Percentiles rank a stretch among this genome's conserved stretches.
These are phyloP conservation scores for Fusarium anguioides DNA, from an alignment of 2,329 filamentous ascomycete genomes.

Conservation along the genomic window DNA sequence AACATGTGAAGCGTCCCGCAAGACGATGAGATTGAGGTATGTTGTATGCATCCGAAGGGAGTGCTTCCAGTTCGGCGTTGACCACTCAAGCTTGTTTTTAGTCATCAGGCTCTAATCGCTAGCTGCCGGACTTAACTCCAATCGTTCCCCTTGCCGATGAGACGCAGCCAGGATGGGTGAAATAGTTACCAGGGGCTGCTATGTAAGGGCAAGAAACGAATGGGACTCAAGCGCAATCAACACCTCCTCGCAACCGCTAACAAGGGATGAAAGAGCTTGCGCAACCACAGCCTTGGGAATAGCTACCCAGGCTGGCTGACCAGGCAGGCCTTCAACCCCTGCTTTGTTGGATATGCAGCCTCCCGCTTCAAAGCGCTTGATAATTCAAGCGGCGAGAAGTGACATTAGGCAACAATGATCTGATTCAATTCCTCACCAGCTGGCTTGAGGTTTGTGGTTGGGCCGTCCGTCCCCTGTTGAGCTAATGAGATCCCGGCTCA, in stretches of 20 bases:
- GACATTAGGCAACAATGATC: slow-evolving; percentile 13
- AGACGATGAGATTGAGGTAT: slow-evolving; percentile 20
- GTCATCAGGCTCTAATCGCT: background rate
- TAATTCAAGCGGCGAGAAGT: slow-evolving; percentile 3
- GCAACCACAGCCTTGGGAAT: slow-evolving; percentile 33
- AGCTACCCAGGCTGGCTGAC: slow-evolving; percentile 2
- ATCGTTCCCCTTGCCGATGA: slow-evolving; percentile 4
- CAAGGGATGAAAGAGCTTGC: slow-evolving; percentile 35
- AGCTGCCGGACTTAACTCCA: background rate
- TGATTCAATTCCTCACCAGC: slow-evolving; percentile 11
- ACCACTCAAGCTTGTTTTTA: slow-evolving; percentile 11
- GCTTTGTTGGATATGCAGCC: slow-evolving; percentile 40
- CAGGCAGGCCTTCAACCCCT: slow-evolving; percentile 24
- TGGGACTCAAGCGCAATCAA: slow-evolving; percentile 13
- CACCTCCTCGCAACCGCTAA: slow-evolving; percentile 28
- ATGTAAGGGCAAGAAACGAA: background rate
- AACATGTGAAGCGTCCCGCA: slow-evolving; percentile 23
- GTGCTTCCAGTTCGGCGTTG: slow-evolving; percentile 46
- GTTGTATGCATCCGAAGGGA: slow-evolving; percentile 25
- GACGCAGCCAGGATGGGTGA: background rate
- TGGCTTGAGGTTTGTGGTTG: background rate
- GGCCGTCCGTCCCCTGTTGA: slow-evolving; percentile 22
- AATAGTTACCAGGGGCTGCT: background rate
- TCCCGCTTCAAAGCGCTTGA: slow-evolving; percentile 25
- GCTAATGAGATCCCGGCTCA: slow-evolving; percentile 5